Evolutionary conservation across 2,329 filamentous ascomycete species (phyloP), one percentile per base, ranked within the genome.

Genomic region (Cercospora brassicicola): DNA sequence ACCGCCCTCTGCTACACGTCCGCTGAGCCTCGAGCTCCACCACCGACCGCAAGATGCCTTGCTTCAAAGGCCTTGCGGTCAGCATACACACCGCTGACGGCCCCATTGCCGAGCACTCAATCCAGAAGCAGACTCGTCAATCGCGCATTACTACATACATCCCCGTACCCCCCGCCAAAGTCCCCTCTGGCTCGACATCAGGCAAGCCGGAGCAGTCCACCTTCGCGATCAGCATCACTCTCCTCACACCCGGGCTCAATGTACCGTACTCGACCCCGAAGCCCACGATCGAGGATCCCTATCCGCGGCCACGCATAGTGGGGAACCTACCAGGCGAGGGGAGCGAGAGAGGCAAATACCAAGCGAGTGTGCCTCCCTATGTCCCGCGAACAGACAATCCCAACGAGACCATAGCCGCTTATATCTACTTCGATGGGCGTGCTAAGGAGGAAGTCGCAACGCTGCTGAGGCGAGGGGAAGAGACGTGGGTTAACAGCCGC

Each of bases 61-160:
- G 94, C 88, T 99, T 98, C 85, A 96, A 98, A 85, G 95, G 95
- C 82, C 93, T 99, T 83, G 94, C 95, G 76, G 94, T 98, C 79
- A 96, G 92, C 87, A 96, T 98, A 80, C 95, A 99, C 83, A 89
- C 88, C 55, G 87, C 93, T 74, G 85, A 87, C 74, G 88, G 88
- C 55, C 94, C 95, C 73, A 88, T 99, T 73, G 86, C 93, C 70
- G 95, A 99, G 82, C 90, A 96, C 83, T 94, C 94, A 76, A 91
- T 98, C 75, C 94, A 98, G 83, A 95, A 93, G 79, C 93, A 97
- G 81, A 93, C 92, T 67, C 91, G 93, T 76, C 87, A 93, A 71
- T 94, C 92, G 71, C 91, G 95, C 77, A 97, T 99, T 82, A 97
- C 93, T 79, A 93, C 92, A 76, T 99, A 97, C 83, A 98, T 99